Evolutionary conservation across 805 yeast species (phyloP), one percentile per base, ranked within the genome.

Genomic region (Spathaspora gorwiae): DNA sequence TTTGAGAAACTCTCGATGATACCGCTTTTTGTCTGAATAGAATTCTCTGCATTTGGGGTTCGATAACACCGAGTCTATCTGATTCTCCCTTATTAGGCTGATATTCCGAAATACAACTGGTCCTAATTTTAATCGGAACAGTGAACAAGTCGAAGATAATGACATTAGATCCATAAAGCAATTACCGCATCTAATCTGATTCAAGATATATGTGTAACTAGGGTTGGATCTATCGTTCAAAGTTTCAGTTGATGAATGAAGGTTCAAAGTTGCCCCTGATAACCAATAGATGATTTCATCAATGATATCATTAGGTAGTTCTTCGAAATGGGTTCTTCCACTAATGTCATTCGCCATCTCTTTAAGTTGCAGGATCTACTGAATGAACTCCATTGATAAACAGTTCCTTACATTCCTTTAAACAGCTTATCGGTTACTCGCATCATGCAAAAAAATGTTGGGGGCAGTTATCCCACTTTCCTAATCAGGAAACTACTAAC

Each of bases 31-130:
- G 35, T 56, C 55, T 35, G 64, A 60, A 46, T 49, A 62, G 12
- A 42, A 34, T 34, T 56, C 54, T 48, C 53, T 52, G 4, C 48
- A 29, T 33, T 47, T 50, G 19, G 66, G 65, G 35, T 46, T 46
- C 1, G 54, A 49, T 36, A 65, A 44, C 7, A 62, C 43, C 3
- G 60, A 55, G 48, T 65, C 70, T 2, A 59, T 45, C 42, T 59
- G 62, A 43, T 61, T 63, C 19, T 44, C 35, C 24, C 70, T 43
- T 6, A 64, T 52, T 36, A 65, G 47, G 43, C 70, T 65, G 6
- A 57, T 13, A 13, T 48, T 47, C 7, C 39, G 39, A 42, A 61
- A 64, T 14, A 64, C 15, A 2, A 42, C 24, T 7, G 54, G 54
- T 0, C 61, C 65, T 11, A 61, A 40, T 12, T 50, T 42, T 11